phyloP scores from a whole-genome alignment of 1,284 basidiomycete species.

The Neolentinus lepideus region DNA sequence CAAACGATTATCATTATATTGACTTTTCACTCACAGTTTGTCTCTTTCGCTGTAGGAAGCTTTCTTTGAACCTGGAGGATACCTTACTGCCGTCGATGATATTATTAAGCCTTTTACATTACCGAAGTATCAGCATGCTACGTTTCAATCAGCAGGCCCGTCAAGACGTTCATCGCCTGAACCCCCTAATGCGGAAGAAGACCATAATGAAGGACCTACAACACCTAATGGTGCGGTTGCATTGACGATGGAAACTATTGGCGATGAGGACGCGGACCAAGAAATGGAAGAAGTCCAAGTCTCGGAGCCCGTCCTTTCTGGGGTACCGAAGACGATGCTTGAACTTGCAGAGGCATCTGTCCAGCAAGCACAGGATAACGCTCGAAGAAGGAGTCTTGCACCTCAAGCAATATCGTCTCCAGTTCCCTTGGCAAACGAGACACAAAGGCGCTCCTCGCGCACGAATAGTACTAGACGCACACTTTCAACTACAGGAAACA shows the following conservation, averaged over 20 bases:
- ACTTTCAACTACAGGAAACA: background rate
- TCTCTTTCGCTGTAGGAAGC: background rate
- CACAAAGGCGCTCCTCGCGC: background rate
- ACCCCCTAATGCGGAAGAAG: constrained; percentile 5
- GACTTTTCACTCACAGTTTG: background rate
- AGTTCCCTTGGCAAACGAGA: background rate
- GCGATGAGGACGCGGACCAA: constrained; percentile 20
- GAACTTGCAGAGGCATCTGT: constrained; percentile 50
- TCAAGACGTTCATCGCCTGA: constrained; percentile 2
- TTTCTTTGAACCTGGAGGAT: constrained; percentile 41
- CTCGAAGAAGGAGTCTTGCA: background rate
- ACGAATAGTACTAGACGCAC: background rate
- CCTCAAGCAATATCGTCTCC: background rate
- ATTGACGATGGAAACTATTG: constrained; percentile 4
- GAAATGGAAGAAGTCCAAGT: constrained; percentile 24
- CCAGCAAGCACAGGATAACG: constrained; percentile 6
- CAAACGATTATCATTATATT: background rate
- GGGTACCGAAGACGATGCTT: constrained; percentile 52
- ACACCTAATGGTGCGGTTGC: constrained; percentile 9
- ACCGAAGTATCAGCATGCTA: constrained; percentile 32
- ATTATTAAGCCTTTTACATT: constrained; percentile 66
- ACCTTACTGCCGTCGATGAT: constrained; percentile 62
- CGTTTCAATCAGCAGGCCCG: constrained; percentile 1
- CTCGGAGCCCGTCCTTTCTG: constrained; percentile 9
- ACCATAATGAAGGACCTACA: constrained; percentile 9